Percentiles rank a stretch among this genome's conserved stretches.
Conservation (phyloP, 2,329 filamentous ascomycete species). For the Ploettnerulaceae sp. region DNA sequence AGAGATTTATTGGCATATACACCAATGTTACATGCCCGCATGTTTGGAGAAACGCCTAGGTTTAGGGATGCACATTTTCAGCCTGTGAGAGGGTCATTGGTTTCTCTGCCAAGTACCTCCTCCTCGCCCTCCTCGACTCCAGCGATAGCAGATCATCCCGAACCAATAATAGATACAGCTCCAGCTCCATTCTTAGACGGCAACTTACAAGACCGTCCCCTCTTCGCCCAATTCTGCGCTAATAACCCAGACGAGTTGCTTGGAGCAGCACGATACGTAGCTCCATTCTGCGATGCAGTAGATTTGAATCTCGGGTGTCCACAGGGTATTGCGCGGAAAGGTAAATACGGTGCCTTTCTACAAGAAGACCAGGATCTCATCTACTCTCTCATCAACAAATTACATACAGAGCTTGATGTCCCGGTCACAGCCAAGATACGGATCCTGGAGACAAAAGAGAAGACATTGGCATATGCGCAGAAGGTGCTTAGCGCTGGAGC, state of each 20-base stretch:
- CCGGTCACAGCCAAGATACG: constrained; percentile 95
- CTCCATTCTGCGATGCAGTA: constrained; percentile 88
- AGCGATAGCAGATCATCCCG: too few species aligned
- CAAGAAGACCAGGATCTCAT: constrained; percentile 90
- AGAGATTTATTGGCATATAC: constrained; percentile 77
- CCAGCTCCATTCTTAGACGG: constrained; percentile 92
- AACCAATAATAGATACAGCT: too few species aligned
- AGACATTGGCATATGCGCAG: constrained; percentile 81
- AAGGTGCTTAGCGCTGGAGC: constrained; percentile 85
- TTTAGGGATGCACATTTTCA: constrained; percentile 83
- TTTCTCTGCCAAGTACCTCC: constrained; percentile 22
- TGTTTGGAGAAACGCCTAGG: constrained; percentile 71
- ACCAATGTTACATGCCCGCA: constrained; percentile 91
- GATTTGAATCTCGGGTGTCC: constrained; percentile 95
- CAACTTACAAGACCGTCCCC: constrained; percentile 78
- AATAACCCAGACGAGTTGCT: constrained; percentile 80
- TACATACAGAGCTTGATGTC: constrained; percentile 72
- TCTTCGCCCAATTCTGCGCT: constrained; percentile 96
- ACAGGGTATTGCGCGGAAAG: constrained; percentile 87
- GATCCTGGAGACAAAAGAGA: constrained; percentile 79
- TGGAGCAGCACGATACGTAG: constrained; percentile 69
- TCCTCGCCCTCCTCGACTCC: constrained; percentile 34
- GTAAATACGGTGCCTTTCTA: constrained; percentile 88
- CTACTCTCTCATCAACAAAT: constrained; percentile 72
- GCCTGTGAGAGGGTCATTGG: constrained; percentile 37